Evolutionary conservation across 2,329 filamentous ascomycete species (phyloP), one percentile per base, ranked within the genome.

Genomic region (Pseudogymnoascus sp.): DNA sequence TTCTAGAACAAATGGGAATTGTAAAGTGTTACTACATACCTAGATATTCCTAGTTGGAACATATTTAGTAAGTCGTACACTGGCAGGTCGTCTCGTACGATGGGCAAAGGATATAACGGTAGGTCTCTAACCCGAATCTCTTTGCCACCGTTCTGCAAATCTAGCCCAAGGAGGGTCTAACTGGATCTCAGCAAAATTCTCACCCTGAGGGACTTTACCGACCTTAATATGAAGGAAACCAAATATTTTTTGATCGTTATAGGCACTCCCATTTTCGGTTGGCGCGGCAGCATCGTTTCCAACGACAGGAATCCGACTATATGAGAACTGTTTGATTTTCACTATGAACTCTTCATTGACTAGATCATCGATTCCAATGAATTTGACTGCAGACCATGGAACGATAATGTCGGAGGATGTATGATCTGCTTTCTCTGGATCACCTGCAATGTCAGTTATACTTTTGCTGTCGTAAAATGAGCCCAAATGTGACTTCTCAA

Each of bases 211-310:
- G 45, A 14, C 14, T 61, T n/a, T 18, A 26, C 47, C 16, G 63
- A 71, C 70, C 65, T 68, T 71, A 47, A 68, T 62, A 37, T 72
- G 71, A 10, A 72, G 64, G 57, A 69, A 71, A 5, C 71, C 71
- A 59, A 63, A 69, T 6, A 72, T 63, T 39, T 64, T 64, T 39
- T 40, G 67, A 1, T 63, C 64, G 12, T 65, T 60, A 64, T 65
- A 67, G 16, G 40, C 37, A 31, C 8, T 16, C 26, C 18, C 57
- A 23, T 61, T 18, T 39, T 64, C 21, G 12, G 29, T 42, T 40
- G 23, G 45, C 16, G 36, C 21, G 18, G n/a, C 11, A 37, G 21
- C 11, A 18, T 60, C 23, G 57, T 64, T 65, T 23, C 68, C 67
- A 61, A 71, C 60, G 31, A 72, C 71, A 12, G 71, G 71, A 62